A percentile compares a stretch with the other conserved stretches of the same genome.
These are phyloP conservation scores for Paragyromitra xinjiangensis DNA, from an alignment of 495 filamentous ascomycete species.

Conservation along the genomic window DNA sequence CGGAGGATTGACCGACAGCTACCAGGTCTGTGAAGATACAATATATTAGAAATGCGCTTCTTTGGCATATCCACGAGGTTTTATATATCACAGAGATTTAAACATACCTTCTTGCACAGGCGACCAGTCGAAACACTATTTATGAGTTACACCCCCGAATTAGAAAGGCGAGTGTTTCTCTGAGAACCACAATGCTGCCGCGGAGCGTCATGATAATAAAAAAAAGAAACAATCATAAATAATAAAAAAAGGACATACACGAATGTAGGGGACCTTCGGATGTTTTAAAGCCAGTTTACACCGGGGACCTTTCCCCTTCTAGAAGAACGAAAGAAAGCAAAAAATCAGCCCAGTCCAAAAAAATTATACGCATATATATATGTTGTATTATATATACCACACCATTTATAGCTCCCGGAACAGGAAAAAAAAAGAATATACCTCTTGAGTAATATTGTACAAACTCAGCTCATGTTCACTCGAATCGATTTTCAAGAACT, in stretches of 20 bases:
- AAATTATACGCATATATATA: neutral
- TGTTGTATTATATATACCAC: neutral
- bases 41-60: conserved; percentile 6
- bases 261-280: conserved; percentile 82
- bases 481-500: conserved; percentile 86
- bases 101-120: conserved; percentile 65
- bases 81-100: neutral
- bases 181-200: neutral
- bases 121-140: conserved; percentile 84
- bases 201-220: neutral
- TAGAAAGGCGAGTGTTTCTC: conserved; percentile 25
- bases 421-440: conserved; percentile 30
- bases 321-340: neutral
- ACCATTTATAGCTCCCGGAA: conserved; percentile 3
- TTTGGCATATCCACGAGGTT: neutral
- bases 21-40: conserved; percentile 68
- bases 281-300: conserved; percentile 76
- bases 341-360: neutral
- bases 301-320: conserved; percentile 65
- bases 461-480: conserved; percentile 80
- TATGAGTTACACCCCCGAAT: neutral
- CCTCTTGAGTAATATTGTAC: conserved; percentile 73
- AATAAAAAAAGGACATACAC: conserved; percentile 61
- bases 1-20: conserved; percentile 83
- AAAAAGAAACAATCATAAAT: neutral